Conservation (phyloP, 306 rosid genomes). For the Vicia faba region DNA sequence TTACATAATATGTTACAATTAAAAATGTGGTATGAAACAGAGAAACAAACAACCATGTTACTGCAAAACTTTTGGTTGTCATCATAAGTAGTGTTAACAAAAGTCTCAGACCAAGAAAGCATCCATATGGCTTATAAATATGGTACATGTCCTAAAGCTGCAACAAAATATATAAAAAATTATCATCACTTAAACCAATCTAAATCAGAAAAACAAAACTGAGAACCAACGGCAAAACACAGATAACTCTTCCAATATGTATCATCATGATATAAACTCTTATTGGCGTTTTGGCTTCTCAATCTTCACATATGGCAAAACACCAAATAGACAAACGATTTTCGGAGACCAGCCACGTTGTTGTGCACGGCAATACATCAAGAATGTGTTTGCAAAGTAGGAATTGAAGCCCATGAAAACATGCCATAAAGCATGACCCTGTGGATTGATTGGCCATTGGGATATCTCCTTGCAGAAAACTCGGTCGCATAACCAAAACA, state of each 20-base stretch:
- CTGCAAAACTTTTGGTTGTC: slow-evolving; percentile 39
- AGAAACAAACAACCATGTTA: slow-evolving; percentile 33
- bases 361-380: slow-evolving; percentile 92
- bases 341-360: slow-evolving; percentile 76
- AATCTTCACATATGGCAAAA: slow-evolving; percentile 78
- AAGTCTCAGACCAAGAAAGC: slow-evolving; percentile 36
- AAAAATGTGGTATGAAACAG: slow-evolving; percentile 26
- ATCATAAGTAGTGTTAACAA: slow-evolving; percentile 21
- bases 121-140: slow-evolving; percentile 42
- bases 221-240: slow-evolving; percentile 18
- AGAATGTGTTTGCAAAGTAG: slow-evolving; percentile 79
- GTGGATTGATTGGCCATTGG: slow-evolving; percentile 63
- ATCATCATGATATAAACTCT: slow-evolving; percentile 38
- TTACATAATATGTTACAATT: slow-evolving; percentile 31
- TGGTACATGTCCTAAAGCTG: slow-evolving; percentile 53
- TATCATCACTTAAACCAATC: slow-evolving; percentile 38
- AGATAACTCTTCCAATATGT: slow-evolving; percentile 31
- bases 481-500: slow-evolving; percentile 66
- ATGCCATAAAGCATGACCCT: slow-evolving; percentile 92
- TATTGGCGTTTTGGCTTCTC: slow-evolving; percentile 70
- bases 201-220: slow-evolving; percentile 34
- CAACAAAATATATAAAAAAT: slow-evolving; percentile 38
- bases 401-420: slow-evolving; percentile 72
- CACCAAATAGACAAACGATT: slow-evolving; percentile 57
- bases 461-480: slow-evolving; percentile 71